phyloP scores from a whole-genome alignment of 2,329 filamentous ascomycete species.

The Apiospora kogelbergensis region DNA sequence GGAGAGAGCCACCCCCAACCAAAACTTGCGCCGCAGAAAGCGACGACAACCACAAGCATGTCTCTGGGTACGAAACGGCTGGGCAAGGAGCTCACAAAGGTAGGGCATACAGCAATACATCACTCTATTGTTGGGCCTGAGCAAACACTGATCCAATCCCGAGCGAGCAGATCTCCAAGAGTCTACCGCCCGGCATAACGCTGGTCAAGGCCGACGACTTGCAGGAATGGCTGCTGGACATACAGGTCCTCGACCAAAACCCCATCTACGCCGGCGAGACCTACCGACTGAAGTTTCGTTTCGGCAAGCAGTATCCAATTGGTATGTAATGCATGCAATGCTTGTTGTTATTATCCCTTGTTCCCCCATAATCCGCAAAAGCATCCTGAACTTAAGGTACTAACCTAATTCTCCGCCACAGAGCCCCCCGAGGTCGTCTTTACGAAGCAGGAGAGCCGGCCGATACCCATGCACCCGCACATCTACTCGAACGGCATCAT shows the following conservation, averaged over 20 bases:
- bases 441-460: constrained; percentile 60
- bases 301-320: constrained; percentile 84
- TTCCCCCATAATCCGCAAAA: background rate
- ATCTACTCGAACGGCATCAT: constrained; percentile 99
- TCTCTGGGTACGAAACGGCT: constrained; percentile 55
- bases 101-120: constrained; percentile 35
- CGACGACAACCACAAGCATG: constrained; percentile 21
- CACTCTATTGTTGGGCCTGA: too few species aligned
- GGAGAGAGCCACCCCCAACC: background rate
- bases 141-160: background rate
- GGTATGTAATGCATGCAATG: constrained; percentile 52
- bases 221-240: constrained; percentile 90
- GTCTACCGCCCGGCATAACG: constrained; percentile 68
- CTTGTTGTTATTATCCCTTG: background rate
- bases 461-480: constrained; percentile 93
- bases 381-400: background rate
- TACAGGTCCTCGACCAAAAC: constrained; percentile 85
- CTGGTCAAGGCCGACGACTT: constrained; percentile 81
- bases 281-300: constrained; percentile 86
- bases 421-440: constrained; percentile 96
- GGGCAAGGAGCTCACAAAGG: constrained; percentile 60
- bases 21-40: constrained; percentile 7
- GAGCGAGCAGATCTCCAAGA: constrained; percentile 49
- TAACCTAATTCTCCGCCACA: constrained; percentile 35
- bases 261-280: constrained; percentile 79